Evolutionary conservation across 2,329 filamentous ascomycete genomes (phyloP).

Genomic region (Colletotrichum sp.): DNA sequence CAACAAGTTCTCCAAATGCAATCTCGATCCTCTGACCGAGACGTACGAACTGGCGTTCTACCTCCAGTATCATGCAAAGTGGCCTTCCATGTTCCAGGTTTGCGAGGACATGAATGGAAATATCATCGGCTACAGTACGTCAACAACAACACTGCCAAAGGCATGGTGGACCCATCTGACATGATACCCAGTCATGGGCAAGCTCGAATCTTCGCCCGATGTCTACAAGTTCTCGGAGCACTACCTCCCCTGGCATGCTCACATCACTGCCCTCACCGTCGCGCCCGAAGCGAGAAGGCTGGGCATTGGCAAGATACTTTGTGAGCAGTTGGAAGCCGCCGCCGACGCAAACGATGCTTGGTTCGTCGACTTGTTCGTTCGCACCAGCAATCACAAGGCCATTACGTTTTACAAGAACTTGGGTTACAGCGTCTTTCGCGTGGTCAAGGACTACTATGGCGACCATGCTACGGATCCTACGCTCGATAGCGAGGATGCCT

Average conservation of each 20-base stretch:
- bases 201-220: slow-evolving; percentile 86
- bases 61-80: slow-evolving; percentile 92
- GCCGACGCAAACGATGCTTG: slow-evolving; percentile 85
- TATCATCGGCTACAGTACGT: slow-evolving; percentile 91
- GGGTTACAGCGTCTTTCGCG: slow-evolving; percentile 89
- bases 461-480: slow-evolving; percentile 75
- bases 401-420: slow-evolving; percentile 89
- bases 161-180: slow-evolving; percentile 28
- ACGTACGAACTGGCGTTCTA: slow-evolving; percentile 97
- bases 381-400: slow-evolving; percentile 85
- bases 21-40: slow-evolving; percentile 96
- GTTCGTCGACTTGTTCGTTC: slow-evolving; percentile 96
- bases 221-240: slow-evolving; percentile 79
- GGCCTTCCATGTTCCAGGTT: slow-evolving; percentile 93
- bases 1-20: slow-evolving; percentile 90
- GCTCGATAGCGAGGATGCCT: slow-evolving; percentile 79
- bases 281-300: slow-evolving; percentile 84
- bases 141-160: background rate
- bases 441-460: slow-evolving; percentile 91
- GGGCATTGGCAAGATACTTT: slow-evolving; percentile 85
- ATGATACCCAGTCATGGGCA: slow-evolving; percentile 82
- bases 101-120: slow-evolving; percentile 87
- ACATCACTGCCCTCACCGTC: slow-evolving; percentile 95
- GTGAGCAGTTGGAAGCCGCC: slow-evolving; percentile 79
- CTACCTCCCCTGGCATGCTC: slow-evolving; percentile 98